Percentiles rank a stretch among this genome's conserved stretches.
Evolutionary conservation across 345 rosid genomes (phyloP).

Genomic region (Hibiscus mutabilis): DNA sequence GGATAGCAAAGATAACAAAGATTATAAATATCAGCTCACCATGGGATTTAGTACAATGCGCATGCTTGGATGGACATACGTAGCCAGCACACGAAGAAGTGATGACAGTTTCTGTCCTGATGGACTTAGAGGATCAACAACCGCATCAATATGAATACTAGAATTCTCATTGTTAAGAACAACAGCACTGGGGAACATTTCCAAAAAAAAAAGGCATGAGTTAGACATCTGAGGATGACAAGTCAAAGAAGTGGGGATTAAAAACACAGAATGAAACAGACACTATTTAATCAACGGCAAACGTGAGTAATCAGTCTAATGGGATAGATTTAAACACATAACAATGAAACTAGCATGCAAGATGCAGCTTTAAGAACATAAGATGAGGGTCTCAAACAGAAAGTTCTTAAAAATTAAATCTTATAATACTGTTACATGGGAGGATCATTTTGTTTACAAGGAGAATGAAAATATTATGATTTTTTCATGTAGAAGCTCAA

Average conservation of each 20-base stretch:
- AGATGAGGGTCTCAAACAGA: neutral
- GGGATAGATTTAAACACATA: neutral
- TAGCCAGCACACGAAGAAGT: constrained; percentile 65
- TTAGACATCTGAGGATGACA: neutral
- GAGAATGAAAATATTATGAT: neutral
- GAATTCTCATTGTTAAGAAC: constrained; percentile 53
- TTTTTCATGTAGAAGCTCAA: neutral
- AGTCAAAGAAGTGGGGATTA: neutral
- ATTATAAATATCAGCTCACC: constrained; percentile 43
- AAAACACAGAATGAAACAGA: constrained; percentile 3
- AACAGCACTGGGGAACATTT: neutral
- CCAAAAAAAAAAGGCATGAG: neutral
- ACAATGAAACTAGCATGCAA: neutral
- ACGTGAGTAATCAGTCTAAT: neutral
- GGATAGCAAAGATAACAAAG: neutral
- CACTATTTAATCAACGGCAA: neutral
- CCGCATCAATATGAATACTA: constrained; percentile 84
- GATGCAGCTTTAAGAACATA: constrained; percentile 2
- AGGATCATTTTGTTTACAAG: neutral
- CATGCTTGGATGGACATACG: constrained; percentile 85
- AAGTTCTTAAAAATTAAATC: neutral
- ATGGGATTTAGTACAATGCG: constrained; percentile 83
- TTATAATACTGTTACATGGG: neutral
- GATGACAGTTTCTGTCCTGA: constrained; percentile 86
- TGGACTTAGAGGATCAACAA: constrained; percentile 90